Base-by-base conservation (phyloP, 2,329 filamentous ascomycete species). In the Chaetothyriales sp. region DNA sequence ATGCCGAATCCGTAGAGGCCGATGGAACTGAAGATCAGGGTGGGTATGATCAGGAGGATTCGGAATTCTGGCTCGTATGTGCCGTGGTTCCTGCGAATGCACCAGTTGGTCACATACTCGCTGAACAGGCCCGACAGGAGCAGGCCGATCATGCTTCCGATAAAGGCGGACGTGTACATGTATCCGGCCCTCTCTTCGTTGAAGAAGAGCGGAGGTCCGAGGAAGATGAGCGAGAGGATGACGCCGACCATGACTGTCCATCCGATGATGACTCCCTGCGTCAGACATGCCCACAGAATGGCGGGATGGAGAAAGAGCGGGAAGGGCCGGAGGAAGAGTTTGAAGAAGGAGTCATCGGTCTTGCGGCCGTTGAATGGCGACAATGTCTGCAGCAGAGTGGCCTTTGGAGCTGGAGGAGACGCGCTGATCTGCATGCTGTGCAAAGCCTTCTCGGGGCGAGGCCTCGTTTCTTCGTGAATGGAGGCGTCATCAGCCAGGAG, bases 231-330 rank as follows among this genome's bases (percentile, higher is more conserved):
- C n/a, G 83, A 85, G 46, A 94, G 71, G 58, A 92, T 81, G 55
- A 92, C 83, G 52, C 86, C 85, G 58, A 94, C 90, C 63, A 95
- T 87, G 15, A 95, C 86, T 1, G 89, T 94, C 89, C 90, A 97
- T 58, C 89, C 90, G 62, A 95, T 95, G 63, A 95, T 80, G 4
- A 86, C 80, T 15, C 89, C 89, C 73, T 95, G 89, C 48, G 89
- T 86, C 2, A 95, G 73, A 61, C 77, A 81, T 15, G 77, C 76
- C 86, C 88, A 95, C 43, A 94, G 67, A 60, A 95, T 87, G 6
- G 86, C 86, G 0, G 89, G 89, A 64, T 95, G 89, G 5, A 85
- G 66, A 60, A 94, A 83, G 1, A 95, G 76, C 0, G 86, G 86
- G 50, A 95, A 82, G 0, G 89, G 90, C 2, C 89, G 78, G 13